Evolutionary conservation across 73 alveolate genomes (phyloP).

Genomic region (Paramecium tetraurelia): DNA sequence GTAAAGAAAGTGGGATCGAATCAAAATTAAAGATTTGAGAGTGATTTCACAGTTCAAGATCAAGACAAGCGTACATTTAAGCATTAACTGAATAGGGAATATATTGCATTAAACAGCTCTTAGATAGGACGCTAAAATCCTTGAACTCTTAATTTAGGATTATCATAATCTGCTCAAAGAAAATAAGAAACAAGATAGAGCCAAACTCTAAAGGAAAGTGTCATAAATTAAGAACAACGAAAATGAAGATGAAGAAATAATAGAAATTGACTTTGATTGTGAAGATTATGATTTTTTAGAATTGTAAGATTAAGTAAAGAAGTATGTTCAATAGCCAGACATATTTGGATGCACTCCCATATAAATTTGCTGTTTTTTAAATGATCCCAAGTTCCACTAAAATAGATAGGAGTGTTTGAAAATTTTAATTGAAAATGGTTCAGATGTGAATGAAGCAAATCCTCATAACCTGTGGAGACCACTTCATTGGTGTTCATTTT

Average conservation of each 20-base stretch:
- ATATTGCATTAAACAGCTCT: background rate
- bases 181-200: background rate
- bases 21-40: conserved; percentile 8
- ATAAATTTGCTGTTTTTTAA: conserved; percentile 14
- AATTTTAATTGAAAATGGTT: conserved; percentile 47
- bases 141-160: background rate
- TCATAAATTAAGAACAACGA: background rate
- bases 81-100: background rate
- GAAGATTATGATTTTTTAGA: background rate
- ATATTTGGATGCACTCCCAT: conserved; percentile 25
- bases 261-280: background rate
- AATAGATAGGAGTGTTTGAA: conserved; percentile 45
- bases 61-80: background rate
- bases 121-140: background rate
- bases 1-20: background rate
- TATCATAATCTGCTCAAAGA: background rate
- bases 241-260: background rate
- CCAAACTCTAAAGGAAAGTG: background rate
- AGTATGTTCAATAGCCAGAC: background rate
- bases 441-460: conserved; percentile 44
- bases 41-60: background rate
- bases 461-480: conserved; percentile 53
- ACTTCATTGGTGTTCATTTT: conserved; percentile 58
- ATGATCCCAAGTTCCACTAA: background rate
- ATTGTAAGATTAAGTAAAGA: background rate